These are phyloP conservation scores for Malus orientalis DNA, from an alignment of 306 rosid species.

Conservation along the genomic window DNA sequence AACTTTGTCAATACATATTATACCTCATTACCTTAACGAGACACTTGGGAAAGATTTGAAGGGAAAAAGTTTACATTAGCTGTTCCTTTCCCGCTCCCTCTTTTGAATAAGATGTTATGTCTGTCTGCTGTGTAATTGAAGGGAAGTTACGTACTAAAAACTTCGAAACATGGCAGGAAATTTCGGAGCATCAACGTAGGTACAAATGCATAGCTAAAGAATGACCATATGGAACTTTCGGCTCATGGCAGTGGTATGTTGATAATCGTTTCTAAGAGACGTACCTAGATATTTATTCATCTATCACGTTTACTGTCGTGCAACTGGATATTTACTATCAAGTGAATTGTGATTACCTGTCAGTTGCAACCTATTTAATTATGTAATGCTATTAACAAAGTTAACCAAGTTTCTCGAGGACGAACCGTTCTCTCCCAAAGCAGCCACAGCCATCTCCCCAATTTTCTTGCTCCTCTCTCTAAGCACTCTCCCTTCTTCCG, in stretches of 20 bases:
- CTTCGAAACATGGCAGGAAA: conserved; percentile 57
- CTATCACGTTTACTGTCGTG: not conserved
- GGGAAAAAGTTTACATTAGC: not conserved
- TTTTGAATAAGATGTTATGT: conserved; percentile 1
- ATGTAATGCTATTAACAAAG: not conserved
- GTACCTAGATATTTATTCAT: conserved; percentile 6
- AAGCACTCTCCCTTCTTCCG: conserved; percentile 16
- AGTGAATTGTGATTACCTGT: too few species aligned
- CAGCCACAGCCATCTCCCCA: conserved; percentile 14
- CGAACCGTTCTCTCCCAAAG: conserved; percentile 18
- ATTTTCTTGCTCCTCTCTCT: conserved; percentile 15
- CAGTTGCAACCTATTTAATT: too few species aligned
- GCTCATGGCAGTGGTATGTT: conserved; percentile 5
- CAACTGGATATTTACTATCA: not conserved
- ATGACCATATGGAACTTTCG: conserved; percentile 24
- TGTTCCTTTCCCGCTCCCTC: not conserved
- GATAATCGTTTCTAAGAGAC: conserved; percentile 4
- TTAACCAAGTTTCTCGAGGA: conserved; percentile 2
- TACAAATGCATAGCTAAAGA: conserved; percentile 59
- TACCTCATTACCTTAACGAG: not conserved
- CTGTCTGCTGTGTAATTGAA: not conserved
- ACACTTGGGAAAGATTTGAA: not conserved
- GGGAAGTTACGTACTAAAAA: not conserved
- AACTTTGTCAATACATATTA: too few species aligned
- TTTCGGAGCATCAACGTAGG: conserved; percentile 56